phyloP scores from a whole-genome alignment of 805 yeast species.

The Lachancea thermotolerans region DNA sequence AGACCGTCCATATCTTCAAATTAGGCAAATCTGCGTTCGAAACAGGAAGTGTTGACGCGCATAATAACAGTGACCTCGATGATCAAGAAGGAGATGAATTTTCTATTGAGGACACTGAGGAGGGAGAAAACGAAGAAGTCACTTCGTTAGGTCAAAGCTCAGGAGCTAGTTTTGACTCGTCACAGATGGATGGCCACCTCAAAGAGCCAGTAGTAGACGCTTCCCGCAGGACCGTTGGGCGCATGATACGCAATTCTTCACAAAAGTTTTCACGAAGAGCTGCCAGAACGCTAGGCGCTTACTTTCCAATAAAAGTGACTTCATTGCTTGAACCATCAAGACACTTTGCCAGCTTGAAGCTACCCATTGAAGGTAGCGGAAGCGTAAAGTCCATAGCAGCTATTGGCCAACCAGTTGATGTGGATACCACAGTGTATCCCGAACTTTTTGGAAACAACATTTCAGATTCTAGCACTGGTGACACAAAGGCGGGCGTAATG shows the following conservation, averaged over 20 bases:
- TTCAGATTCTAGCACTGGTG: constrained; percentile 1
- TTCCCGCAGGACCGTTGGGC: constrained; percentile 63
- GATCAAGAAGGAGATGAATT: constrained; percentile 27
- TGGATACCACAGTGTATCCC: constrained; percentile 25
- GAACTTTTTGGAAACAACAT: constrained; percentile 19
- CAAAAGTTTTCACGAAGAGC: constrained; percentile 73
- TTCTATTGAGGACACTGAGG: constrained; percentile 24
- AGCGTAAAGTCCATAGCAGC: constrained; percentile 20
- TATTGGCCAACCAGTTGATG: constrained; percentile 32
- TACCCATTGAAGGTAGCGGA: constrained; percentile 38
- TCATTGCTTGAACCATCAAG: constrained; percentile 84
- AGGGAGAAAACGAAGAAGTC: constrained; percentile 15
- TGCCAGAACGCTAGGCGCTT: constrained; percentile 85
- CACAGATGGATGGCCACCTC: constrained; percentile 1
- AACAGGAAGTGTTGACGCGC: constrained; percentile 6
- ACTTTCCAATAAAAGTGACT: constrained; percentile 65
- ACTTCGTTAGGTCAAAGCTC: constrained; percentile 6
- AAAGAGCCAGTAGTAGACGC: constrained; percentile 65
- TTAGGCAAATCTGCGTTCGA: constrained; percentile 33
- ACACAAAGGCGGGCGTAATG: constrained; percentile 11
- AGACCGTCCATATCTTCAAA: constrained; percentile 87
- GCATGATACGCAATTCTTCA: constrained; percentile 70
- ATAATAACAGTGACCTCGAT: constrained; percentile 33
- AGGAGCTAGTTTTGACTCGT: constrained; percentile 7
- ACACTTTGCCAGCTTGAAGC: constrained; percentile 83